These are phyloP conservation scores for Babesia sp. DNA, from an alignment of 169 alveolate species.

Conservation along the genomic window DNA sequence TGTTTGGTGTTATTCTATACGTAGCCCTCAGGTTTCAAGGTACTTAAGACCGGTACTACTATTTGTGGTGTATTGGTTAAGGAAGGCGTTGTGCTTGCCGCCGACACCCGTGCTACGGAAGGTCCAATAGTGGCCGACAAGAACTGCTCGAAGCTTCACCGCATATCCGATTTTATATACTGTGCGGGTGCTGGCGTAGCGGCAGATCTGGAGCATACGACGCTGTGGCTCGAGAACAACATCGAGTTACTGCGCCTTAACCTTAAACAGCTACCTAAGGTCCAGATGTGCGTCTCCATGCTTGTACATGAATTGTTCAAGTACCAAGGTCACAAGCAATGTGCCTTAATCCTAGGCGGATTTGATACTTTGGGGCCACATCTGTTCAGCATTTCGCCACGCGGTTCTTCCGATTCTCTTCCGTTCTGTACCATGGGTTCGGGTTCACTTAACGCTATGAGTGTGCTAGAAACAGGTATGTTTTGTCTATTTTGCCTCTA, in stretches of 20 bases:
- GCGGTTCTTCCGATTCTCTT: conserved; percentile 90
- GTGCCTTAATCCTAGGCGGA: conserved; percentile 97
- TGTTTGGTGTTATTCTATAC: background rate
- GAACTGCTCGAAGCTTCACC: conserved; percentile 94
- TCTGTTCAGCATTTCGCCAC: conserved; percentile 91
- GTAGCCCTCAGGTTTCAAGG: conserved; percentile 49
- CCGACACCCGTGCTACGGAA: conserved; percentile 98
- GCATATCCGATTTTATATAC: conserved; percentile 92
- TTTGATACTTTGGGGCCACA: conserved; percentile 95
- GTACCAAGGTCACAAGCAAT: conserved; percentile 95
- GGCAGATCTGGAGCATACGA: conserved; percentile 96
- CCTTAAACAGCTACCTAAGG: conserved; percentile 88
- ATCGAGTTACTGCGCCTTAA: conserved; percentile 91
- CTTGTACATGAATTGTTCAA: conserved; percentile 86
- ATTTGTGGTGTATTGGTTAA: conserved; percentile 93
- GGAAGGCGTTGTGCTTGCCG: conserved; percentile 96
- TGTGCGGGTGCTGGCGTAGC: conserved; percentile 99
- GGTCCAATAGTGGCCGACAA: conserved; percentile 98
- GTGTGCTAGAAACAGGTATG: conserved; percentile 90
- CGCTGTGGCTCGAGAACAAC: conserved; percentile 86
- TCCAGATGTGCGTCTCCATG: conserved; percentile 87
- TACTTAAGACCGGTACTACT: conserved; percentile 94
- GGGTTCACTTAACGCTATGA: conserved; percentile 97
- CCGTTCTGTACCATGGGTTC: conserved; percentile 98
- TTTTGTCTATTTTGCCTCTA: background rate